phyloP scores from a whole-genome alignment of 805 yeast genomes.

The Yarrowia sp. region DNA sequence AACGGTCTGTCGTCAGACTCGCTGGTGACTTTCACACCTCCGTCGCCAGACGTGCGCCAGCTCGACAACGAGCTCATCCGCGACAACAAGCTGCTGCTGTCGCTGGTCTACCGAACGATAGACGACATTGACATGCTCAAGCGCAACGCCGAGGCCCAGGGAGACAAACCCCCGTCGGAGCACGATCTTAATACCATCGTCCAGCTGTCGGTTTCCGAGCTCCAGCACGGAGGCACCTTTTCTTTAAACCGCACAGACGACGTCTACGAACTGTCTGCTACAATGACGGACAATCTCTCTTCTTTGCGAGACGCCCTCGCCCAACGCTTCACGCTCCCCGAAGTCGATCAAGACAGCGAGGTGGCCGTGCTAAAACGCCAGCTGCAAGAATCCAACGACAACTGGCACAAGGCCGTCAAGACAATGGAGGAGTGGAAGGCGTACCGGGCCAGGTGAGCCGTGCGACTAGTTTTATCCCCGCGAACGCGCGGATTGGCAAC shows the following conservation, averaged over 20 bases:
- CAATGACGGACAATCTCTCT: neutral
- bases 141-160: neutral
- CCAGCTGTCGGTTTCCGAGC: constrained; percentile 1
- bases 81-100: constrained; percentile 31
- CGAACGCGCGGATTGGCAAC: too few species aligned
- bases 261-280: neutral
- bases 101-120: constrained; percentile 28
- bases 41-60: constrained; percentile 16
- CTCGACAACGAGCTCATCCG: constrained; percentile 23
- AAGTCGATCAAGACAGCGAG: constrained; percentile 28
- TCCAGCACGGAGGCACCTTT: constrained; percentile 13
- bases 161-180: neutral
- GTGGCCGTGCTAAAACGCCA: constrained; percentile 29
- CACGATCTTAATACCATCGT: constrained; percentile 5
- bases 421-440: constrained; percentile 36
- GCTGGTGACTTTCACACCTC: constrained; percentile 28
- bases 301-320: neutral
- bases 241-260: neutral
- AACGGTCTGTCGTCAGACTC: constrained; percentile 29
- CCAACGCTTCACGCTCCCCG: constrained; percentile 8
- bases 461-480: too few species aligned
- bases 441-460: neutral
- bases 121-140: constrained; percentile 22
- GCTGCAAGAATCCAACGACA: constrained; percentile 31
- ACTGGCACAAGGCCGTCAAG: constrained; percentile 34